Base-by-base conservation (phyloP, 345 rosid genomes). In the Corchorus capsularis region DNA sequence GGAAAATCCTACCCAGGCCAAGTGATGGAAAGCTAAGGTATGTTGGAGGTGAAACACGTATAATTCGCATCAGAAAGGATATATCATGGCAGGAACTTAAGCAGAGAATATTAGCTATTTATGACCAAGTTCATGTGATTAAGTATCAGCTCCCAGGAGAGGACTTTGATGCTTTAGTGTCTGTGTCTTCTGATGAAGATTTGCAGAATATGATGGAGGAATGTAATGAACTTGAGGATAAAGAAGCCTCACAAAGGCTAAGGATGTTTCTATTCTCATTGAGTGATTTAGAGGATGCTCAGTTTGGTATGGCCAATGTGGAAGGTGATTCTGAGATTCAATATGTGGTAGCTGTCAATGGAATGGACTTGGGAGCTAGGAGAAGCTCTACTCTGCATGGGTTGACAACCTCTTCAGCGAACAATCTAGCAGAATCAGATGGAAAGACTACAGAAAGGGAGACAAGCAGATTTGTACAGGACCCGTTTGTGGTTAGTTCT, bases 131-230 rank as follows among this genome's bases (percentile, higher is more conserved):
- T 82, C 84, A 82, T 73, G 85, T 87, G 61, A 87, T 92, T 8
- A 94, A 91, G 83, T 94, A 94, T 82, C 98, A 94, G 81, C 97
- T 94, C 82, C 98, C 97, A 78, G 98, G 96, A 22, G 98, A 94
- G 86, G 97, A 94, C 78, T 90, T 94, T 73, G 98, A 94, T 72
- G 93, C 98, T 4, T 86, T 94, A 86, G 93, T 94, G 74, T 94
- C 98, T 83, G 93, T 94, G 69, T 87, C 97, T 13, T 89, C 91
- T 72, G 91, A 91, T 54, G 98, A 92, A 79, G 98, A 94, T 87
- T 89, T 94, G 73, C 85, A 81, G 77, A 94, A 92, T 81, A 92
- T 94, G 98, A 85, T 92, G 89, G 97, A 92, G 81, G 97, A 93
- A 72, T 88, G 88, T 81, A 80, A 75, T 70, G 94, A 87, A 76